phyloP scores from a whole-genome alignment of 2,329 filamentous ascomycete species.

The Monosporascus cannonballus region DNA sequence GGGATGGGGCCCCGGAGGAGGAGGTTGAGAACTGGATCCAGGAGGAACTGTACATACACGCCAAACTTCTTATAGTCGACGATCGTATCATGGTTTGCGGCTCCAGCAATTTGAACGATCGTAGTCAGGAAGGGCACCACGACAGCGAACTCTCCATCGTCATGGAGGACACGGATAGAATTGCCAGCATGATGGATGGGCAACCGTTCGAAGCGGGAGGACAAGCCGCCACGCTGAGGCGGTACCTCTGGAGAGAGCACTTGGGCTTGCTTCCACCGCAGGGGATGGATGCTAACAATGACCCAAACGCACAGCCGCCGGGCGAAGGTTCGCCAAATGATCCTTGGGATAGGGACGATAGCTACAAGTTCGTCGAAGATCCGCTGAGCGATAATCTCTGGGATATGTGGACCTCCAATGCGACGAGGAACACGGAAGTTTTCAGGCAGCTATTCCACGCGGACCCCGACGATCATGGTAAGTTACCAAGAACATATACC shows the following conservation, averaged over 20 bases:
- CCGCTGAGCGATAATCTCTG: constrained; percentile 62
- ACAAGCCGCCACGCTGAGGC: constrained; percentile 73
- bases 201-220: constrained; percentile 70
- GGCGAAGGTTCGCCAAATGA: constrained; percentile 61
- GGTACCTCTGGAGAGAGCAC: constrained; percentile 87
- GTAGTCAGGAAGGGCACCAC: constrained; percentile 79
- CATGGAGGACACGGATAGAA: constrained; percentile 71
- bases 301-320: constrained; percentile 70
- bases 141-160: constrained; percentile 89
- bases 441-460: constrained; percentile 80
- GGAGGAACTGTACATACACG: constrained; percentile 93
- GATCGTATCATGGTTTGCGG: constrained; percentile 81
- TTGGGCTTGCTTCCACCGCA: constrained; percentile 75
- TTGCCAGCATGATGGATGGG: constrained; percentile 74
- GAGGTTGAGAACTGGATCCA: constrained; percentile 89
- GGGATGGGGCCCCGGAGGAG: constrained; percentile 67
- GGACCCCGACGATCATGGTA: constrained; percentile 81
- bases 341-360: constrained; percentile 52
- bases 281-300: constrained; percentile 57
- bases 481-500: constrained; percentile 18
- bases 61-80: constrained; percentile 84
- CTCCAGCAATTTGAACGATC: constrained; percentile 87
- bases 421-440: constrained; percentile 64
- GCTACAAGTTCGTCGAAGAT: constrained; percentile 62
- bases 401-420: constrained; percentile 62